These are phyloP conservation scores for Verticillium tricorpus DNA, from an alignment of 2,329 filamentous ascomycete species.

Conservation along the genomic window DNA sequence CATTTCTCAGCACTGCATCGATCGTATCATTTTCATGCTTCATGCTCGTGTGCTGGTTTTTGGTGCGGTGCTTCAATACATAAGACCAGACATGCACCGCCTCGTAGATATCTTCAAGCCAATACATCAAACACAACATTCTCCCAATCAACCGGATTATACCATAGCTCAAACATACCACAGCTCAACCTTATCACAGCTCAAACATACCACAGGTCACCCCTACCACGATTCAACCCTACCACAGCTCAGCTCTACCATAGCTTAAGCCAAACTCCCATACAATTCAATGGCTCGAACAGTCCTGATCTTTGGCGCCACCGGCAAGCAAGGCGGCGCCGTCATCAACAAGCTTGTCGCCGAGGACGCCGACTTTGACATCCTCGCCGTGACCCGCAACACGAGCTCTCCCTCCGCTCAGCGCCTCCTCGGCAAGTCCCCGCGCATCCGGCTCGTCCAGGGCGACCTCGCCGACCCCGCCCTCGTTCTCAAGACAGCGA, in stretches of 20 bases:
- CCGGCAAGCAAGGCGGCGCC: constrained; percentile 32
- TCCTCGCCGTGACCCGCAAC: constrained; percentile 59
- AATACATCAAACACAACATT: too few relatives aligned
- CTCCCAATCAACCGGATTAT: too few relatives aligned
- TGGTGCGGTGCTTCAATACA: neutral
- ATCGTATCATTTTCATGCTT: neutral
- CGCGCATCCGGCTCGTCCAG: constrained; percentile 49
- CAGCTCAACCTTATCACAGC: too few relatives aligned
- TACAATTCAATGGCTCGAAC: constrained; percentile 17
- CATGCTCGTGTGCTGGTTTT: neutral
- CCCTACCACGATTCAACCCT: too few relatives aligned
- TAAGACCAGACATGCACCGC: neutral
- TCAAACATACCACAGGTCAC: too few relatives aligned
- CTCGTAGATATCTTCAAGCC: neutral
- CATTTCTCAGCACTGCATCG: neutral
- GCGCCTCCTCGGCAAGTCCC: constrained; percentile 36
- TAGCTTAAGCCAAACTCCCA: too few relatives aligned
- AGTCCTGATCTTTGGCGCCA: constrained; percentile 29
- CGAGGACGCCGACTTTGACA: constrained; percentile 34
- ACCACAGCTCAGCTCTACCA: neutral
- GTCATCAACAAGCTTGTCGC: constrained; percentile 24
- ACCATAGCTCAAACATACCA: too few relatives aligned
- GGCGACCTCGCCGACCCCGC: constrained; percentile 50
- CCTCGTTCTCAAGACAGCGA: constrained; percentile 42
- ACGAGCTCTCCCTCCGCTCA: constrained; percentile 44